Conservation (phyloP, 371 early-diverging fungal species). For the Furculomyces boomerangus region DNA sequence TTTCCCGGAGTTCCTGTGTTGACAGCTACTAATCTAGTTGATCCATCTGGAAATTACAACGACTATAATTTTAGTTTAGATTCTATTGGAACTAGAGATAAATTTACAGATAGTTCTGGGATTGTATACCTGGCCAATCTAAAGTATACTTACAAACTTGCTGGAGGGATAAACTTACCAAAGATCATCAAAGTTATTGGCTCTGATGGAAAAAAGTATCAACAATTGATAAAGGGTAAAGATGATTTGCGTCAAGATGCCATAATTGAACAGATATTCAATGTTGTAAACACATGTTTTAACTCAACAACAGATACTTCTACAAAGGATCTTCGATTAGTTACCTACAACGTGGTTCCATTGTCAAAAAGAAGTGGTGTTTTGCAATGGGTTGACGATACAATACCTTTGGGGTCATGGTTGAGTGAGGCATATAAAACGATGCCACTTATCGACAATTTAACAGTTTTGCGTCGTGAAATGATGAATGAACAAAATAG, state of each 20-base stretch:
- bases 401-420: slow-evolving; percentile 44
- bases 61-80: background rate
- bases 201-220: slow-evolving; percentile 19
- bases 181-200: slow-evolving; percentile 23
- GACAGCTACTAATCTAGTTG: slow-evolving; percentile 13
- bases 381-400: slow-evolving; percentile 91
- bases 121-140: slow-evolving; percentile 9
- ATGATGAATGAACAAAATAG: slow-evolving; percentile 28
- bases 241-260: slow-evolving; percentile 30
- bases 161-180: slow-evolving; percentile 29
- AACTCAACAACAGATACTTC: background rate
- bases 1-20: slow-evolving; percentile 12
- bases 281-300: slow-evolving; percentile 17
- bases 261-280: slow-evolving; percentile 24
- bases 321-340: slow-evolving; percentile 27
- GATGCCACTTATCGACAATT: slow-evolving; percentile 18
- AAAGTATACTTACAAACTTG: slow-evolving; percentile 16
- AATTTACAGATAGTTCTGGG: background rate
- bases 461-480: background rate
- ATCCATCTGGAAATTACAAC: slow-evolving; percentile 15
- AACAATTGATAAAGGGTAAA: slow-evolving; percentile 30
- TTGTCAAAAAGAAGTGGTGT: slow-evolving; percentile 85
- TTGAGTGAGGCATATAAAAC: slow-evolving; percentile 25
- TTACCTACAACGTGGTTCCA: slow-evolving; percentile 89
- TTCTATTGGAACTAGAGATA: slow-evolving; percentile 5